Percentiles rank a stretch among this genome's conserved stretches.
phyloP scores from a whole-genome alignment of 768 basidiomycete species.

The Suillus tomentosus region DNA sequence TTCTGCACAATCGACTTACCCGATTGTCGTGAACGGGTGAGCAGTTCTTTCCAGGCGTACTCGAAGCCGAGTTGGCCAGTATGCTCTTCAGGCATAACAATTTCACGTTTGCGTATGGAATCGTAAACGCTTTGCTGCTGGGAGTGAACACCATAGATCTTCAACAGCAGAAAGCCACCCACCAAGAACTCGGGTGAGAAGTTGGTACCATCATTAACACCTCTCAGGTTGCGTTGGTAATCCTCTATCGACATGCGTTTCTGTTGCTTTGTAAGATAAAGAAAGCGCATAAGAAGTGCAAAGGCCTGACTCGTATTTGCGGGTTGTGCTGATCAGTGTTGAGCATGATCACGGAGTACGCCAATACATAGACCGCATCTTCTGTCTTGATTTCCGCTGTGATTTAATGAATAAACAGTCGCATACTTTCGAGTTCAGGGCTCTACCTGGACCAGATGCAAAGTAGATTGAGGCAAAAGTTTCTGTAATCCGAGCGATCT shows the following conservation, averaged over 20 bases:
- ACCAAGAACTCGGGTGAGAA: constrained; percentile 89
- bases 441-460: constrained; percentile 75
- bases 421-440: neutral
- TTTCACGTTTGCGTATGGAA: constrained; percentile 91
- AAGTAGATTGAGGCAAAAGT: constrained; percentile 93
- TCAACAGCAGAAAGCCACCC: constrained; percentile 21
- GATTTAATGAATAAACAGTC: constrained; percentile 7
- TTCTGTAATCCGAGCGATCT: constrained; percentile 91
- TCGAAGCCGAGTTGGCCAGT: constrained; percentile 96
- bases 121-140: constrained; percentile 86
- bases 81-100: constrained; percentile 97
- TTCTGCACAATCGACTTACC: constrained; percentile 45
- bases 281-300: constrained; percentile 8
- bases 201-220: constrained; percentile 84
- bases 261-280: constrained; percentile 39
- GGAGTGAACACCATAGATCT: constrained; percentile 15
- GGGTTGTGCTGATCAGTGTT: constrained; percentile 98
- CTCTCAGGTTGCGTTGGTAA: constrained; percentile 88
- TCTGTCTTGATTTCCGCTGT: constrained; percentile 85
- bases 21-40: constrained; percentile 77
- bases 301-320: constrained; percentile 71
- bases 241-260: constrained; percentile 98
- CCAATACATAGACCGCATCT: constrained; percentile 92
- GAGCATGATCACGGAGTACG: constrained; percentile 96
- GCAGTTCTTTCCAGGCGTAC: constrained; percentile 97